Base-by-base conservation (phyloP, 352 stramenopile species). In the Globisporangium ultimum region DNA sequence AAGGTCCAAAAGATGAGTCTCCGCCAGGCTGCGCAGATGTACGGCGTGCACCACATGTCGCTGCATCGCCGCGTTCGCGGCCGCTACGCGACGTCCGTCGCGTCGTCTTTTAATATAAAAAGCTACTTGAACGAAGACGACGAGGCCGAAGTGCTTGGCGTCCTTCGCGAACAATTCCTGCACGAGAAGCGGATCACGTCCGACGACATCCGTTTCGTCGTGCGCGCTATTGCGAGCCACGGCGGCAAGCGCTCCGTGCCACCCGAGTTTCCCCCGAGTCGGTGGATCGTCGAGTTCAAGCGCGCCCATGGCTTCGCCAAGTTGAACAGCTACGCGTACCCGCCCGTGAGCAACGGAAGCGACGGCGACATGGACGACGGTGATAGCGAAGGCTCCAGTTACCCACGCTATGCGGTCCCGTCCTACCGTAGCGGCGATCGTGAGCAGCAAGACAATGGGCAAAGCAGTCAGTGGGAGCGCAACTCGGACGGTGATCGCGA, bases 281-380 rank as follows among this genome's bases (percentile, higher is more conserved):
- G 63, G 41, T 87, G 76, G 76, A 69, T 87, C 61, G 55, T 68
- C 21, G 57, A 69, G 40, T 87, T 87, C 51, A 78, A 78, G 63
- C 76, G 71, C n/a, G 52, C 58, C 21, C 64, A 84, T 53, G 74
- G 74, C 55, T 80, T 87, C 49, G 17, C 22, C 18, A 67, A 67
- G 46, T 60, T 71, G 48, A 71, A 71, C 50, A 67, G 46, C 43
- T 71, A 61, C 55, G 60, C 64, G 36, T 71, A 70, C 48, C 63
- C 63, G 15, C 63, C 63, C 14, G 21, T 21, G 41, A 45, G n/a
- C 10, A n/a, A 28, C 36, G 34, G 32, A 18, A 65, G 49, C 21
- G 61, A 72, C 40, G 51, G 50, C 22, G 64, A 66, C 32, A 63
- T 67, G 54, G 56, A 67, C 3, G 62, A 71, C 22, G 67, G 48